Base-by-base conservation (phyloP, 441 rosid genomes). In the Mallotus japonicus region DNA sequence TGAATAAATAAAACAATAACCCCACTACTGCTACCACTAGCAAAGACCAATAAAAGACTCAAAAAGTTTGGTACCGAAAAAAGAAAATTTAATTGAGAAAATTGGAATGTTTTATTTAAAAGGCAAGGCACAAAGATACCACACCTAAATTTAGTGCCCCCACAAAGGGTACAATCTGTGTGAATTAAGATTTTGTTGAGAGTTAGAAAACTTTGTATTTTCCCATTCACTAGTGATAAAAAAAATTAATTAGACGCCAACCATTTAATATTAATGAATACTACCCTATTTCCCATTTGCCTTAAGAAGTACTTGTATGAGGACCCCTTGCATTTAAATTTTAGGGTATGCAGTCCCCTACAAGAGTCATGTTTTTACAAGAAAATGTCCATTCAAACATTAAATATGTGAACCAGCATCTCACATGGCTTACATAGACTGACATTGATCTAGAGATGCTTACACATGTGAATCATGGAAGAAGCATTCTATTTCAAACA, bases 361-460 rank as follows among this genome's bases (percentile, higher is more conserved):
- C 83, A 70, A 49, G 70, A 19, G 78, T 76, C 87, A 63, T 66
- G 66, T 72, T 78, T 65, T 78, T 69, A 75, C 60, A 69, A 56
- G 65, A 75, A 78, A 58, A 57, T 20, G 87, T 79, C 83, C 51
- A 61, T 80, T 83, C 79, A 67, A 28, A 19, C 76, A 82, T 83
- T 82, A 53, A 86, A 73, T 81, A 83, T 51, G 62, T 11, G 69
- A 79, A 55, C 63, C 84, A 79, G 77, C 92, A 83, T 69, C 73
- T 80, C 88, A 88, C 89, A 83, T 88, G 90, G 86, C 81, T 77
- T 69, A 58, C 86, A 85, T 40, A 46, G 32, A 57, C 84, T 78
- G 83, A 75, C 86, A 81, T 73, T 67, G 8, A 78, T 70, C 54
- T 80, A 53, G 58, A 80, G 77, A 71, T 77, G 66, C 75, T 75